Evolutionary conservation across 1,284 basidiomycete species (phyloP).

Genomic region (Irpex lacteus): DNA sequence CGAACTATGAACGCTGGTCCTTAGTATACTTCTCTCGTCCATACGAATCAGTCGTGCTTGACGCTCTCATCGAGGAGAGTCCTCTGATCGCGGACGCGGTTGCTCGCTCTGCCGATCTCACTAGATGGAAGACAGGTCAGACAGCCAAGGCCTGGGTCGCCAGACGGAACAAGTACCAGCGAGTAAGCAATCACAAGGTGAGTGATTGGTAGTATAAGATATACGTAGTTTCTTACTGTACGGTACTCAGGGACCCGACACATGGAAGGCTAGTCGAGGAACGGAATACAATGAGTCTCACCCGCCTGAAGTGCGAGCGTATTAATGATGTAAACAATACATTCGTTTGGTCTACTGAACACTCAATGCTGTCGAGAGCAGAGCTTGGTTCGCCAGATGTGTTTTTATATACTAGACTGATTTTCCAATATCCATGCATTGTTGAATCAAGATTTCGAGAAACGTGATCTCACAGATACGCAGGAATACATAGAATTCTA

Average conservation of each 20-base stretch:
- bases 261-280: slow-evolving; percentile 27
- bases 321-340: not conserved
- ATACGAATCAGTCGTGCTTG: slow-evolving; percentile 25
- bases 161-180: slow-evolving; percentile 22
- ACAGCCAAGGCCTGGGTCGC: slow-evolving; percentile 32
- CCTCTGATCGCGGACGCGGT: slow-evolving; percentile 28
- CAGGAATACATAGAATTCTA: no score
- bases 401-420: no score
- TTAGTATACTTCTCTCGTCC: slow-evolving; percentile 40
- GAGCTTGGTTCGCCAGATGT: no score
- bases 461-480: no score
- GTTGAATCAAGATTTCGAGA: no score
- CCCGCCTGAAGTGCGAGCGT: not conserved
- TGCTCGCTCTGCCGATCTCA: slow-evolving; percentile 14
- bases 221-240: not conserved
- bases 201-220: not conserved
- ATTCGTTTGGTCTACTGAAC: no score
- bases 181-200: not conserved
- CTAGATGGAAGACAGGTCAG: slow-evolving; percentile 22
- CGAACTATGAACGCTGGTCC: slow-evolving; percentile 31
- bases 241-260: slow-evolving; percentile 25
- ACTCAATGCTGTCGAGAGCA: no score
- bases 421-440: no score
- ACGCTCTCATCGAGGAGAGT: slow-evolving; percentile 25
- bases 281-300: slow-evolving; percentile 22